Conservation (phyloP, 1,139 yeast genomes). For the Candida tropicalis region DNA sequence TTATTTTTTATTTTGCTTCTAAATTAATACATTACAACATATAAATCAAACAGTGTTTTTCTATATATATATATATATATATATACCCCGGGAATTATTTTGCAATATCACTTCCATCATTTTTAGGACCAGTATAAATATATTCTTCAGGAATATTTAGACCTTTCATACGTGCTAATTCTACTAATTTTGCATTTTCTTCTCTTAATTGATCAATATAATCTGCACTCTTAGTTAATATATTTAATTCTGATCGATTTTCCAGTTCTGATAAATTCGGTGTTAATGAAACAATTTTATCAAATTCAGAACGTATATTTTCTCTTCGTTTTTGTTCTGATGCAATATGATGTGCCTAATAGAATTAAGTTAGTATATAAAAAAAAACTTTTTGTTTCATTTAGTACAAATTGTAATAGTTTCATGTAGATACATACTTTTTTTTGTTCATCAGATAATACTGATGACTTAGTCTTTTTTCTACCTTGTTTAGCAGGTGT, state of each 20-base stretch:
- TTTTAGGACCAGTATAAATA: slow-evolving; percentile 40
- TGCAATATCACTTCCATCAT: slow-evolving; percentile 22
- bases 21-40: neutral
- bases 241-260: slow-evolving; percentile 47
- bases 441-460: slow-evolving; percentile 48
- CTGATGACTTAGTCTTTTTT: slow-evolving; percentile 31
- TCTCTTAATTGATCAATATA: slow-evolving; percentile 44
- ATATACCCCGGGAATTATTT: too few relatives aligned
- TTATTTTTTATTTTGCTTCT: neutral
- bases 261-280: slow-evolving; percentile 47
- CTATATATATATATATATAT: too few relatives aligned
- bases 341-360: slow-evolving; percentile 56
- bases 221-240: slow-evolving; percentile 49
- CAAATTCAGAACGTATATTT: slow-evolving; percentile 50
- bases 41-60: neutral
- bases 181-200: slow-evolving; percentile 40
- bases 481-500: slow-evolving; percentile 14
- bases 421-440: too few relatives aligned
- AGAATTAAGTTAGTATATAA: slow-evolving; percentile 17
- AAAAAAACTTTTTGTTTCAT: too few relatives aligned
- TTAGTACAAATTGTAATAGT: too few relatives aligned
- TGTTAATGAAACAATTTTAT: slow-evolving; percentile 44
- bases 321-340: slow-evolving; percentile 52
- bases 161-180: slow-evolving; percentile 37
- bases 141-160: slow-evolving; percentile 42